Conservation (phyloP, 176 grass and related monocot genomes). For the Dactylis glomerata region DNA sequence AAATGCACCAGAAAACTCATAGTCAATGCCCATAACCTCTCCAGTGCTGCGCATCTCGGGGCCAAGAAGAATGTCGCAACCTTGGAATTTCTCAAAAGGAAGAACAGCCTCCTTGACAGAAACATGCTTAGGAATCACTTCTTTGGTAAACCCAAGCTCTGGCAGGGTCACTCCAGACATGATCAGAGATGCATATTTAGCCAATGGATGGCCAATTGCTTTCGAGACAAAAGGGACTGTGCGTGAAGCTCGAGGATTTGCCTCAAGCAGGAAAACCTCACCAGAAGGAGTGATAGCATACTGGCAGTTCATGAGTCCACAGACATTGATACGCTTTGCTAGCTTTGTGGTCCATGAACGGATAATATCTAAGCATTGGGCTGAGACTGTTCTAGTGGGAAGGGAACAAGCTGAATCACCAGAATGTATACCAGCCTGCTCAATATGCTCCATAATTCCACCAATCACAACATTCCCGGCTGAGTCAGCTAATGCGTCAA, state of each 20-base stretch:
- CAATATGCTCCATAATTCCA: constrained; percentile 99
- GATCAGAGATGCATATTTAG: constrained; percentile 96
- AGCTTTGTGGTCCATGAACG: constrained; percentile 85
- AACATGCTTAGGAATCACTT: constrained; percentile 91
- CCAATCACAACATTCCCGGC: constrained; percentile 93
- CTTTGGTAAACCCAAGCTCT: constrained; percentile 79
- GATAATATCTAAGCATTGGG: constrained; percentile 65
- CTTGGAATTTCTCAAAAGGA: constrained; percentile 99
- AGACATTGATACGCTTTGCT: constrained; percentile 76
- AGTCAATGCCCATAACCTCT: constrained; percentile 99
- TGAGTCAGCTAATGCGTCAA: constrained; percentile 83
- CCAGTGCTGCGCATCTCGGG: constrained; percentile 99
- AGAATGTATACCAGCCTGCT: constrained; percentile 95
- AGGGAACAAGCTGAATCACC: constrained; percentile 97
- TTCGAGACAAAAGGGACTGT: constrained; percentile 99
- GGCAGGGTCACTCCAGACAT: constrained; percentile 82
- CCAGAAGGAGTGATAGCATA: constrained; percentile 89
- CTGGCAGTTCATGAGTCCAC: constrained; percentile 98
- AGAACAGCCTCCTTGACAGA: constrained; percentile 97
- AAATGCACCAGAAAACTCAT: constrained; percentile 83
- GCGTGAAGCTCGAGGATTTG: constrained; percentile 88
- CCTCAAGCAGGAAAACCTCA: constrained; percentile 89
- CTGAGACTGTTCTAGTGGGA: constrained; percentile 90
- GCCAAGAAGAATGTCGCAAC: constrained; percentile 95
- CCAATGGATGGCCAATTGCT: constrained; percentile 94